phyloP scores from a whole-genome alignment of 2,329 filamentous ascomycete species.

The Atkinsonella hypoxylon region DNA sequence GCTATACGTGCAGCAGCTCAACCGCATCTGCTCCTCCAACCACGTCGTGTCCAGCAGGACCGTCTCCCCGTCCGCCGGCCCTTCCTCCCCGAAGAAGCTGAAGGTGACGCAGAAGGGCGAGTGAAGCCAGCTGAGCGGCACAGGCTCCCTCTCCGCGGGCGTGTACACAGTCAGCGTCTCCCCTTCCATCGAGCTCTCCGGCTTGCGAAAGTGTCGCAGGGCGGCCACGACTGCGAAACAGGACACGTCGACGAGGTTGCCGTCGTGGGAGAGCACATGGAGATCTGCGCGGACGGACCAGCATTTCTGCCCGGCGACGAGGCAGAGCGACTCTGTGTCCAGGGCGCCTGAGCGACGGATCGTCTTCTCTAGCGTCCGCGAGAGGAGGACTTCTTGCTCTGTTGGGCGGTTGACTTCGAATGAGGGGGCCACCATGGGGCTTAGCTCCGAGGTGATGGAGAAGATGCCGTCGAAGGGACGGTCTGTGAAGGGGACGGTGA shows the following conservation, averaged over 20 bases:
- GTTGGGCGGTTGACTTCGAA: slow-evolving; percentile 79
- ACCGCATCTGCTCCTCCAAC: slow-evolving; percentile 64
- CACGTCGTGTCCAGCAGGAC: slow-evolving; percentile 61
- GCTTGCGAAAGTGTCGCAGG: slow-evolving; percentile 80
- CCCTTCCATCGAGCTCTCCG: slow-evolving; percentile 77
- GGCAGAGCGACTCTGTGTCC: slow-evolving; percentile 90
- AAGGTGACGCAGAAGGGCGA: slow-evolving; percentile 87
- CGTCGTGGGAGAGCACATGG: slow-evolving; percentile 84
- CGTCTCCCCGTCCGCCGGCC: slow-evolving; percentile 37
- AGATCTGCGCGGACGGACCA: slow-evolving; percentile 87
- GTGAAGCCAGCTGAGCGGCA: slow-evolving; percentile 82
- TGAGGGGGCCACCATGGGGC: slow-evolving; percentile 80
- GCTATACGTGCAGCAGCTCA: slow-evolving; percentile 66
- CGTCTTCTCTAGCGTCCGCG: slow-evolving; percentile 84
- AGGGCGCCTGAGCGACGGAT: slow-evolving; percentile 84
- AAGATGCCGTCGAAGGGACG: slow-evolving; percentile 94
- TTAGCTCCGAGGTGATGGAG: slow-evolving; percentile 81
- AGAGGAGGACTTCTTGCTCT: slow-evolving; percentile 74
- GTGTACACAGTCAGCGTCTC: slow-evolving; percentile 78
- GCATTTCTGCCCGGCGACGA: slow-evolving; percentile 80
- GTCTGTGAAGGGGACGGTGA: slow-evolving; percentile 74
- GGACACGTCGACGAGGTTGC: slow-evolving; percentile 74
- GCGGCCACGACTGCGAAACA: slow-evolving; percentile 83
- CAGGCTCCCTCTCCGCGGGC: slow-evolving; percentile 74
- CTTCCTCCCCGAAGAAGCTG: slow-evolving; percentile 65